These are phyloP conservation scores for Thelonectria blattea DNA, from an alignment of 2,329 filamentous ascomycete species.

Conservation along the genomic window DNA sequence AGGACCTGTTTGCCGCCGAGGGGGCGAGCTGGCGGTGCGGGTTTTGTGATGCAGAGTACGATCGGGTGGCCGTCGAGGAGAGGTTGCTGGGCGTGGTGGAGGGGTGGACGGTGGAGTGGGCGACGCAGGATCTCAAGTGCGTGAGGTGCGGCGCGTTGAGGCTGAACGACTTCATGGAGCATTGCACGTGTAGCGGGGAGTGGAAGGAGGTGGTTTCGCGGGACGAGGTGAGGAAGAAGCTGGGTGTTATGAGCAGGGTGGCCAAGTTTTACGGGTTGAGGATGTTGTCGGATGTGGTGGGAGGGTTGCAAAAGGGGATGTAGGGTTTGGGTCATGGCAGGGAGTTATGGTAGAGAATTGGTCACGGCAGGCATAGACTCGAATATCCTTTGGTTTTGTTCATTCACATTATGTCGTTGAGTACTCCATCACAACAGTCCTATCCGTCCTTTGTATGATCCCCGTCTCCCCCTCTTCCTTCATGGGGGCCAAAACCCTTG, in stretches of 20 bases:
- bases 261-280: slow-evolving; percentile 79
- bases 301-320: slow-evolving; percentile 60
- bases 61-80: slow-evolving; percentile 85
- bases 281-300: slow-evolving; percentile 80
- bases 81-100: slow-evolving; percentile 78
- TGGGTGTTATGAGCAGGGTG: slow-evolving; percentile 76
- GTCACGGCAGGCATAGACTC: slow-evolving; percentile 2
- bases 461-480: no score
- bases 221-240: slow-evolving; percentile 66
- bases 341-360: slow-evolving; percentile 24
- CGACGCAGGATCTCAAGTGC: slow-evolving; percentile 89
- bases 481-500: slow-evolving; percentile 15
- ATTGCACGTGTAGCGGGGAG: slow-evolving; percentile 88
- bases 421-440: no score
- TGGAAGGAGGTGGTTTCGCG: slow-evolving; percentile 78
- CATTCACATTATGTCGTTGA: no score
- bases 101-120: slow-evolving; percentile 77
- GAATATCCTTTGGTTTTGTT: background rate
- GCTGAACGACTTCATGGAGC: slow-evolving; percentile 94
- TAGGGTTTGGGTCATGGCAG: slow-evolving; percentile 37
- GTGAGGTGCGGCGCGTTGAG: slow-evolving; percentile 71
- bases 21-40: slow-evolving; percentile 73
- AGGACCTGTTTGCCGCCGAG: slow-evolving; percentile 70
- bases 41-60: slow-evolving; percentile 77
- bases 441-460: no score